Evolutionary conservation across 768 basidiomycete genomes (phyloP).

Genomic region (Leccinellum albellum): DNA sequence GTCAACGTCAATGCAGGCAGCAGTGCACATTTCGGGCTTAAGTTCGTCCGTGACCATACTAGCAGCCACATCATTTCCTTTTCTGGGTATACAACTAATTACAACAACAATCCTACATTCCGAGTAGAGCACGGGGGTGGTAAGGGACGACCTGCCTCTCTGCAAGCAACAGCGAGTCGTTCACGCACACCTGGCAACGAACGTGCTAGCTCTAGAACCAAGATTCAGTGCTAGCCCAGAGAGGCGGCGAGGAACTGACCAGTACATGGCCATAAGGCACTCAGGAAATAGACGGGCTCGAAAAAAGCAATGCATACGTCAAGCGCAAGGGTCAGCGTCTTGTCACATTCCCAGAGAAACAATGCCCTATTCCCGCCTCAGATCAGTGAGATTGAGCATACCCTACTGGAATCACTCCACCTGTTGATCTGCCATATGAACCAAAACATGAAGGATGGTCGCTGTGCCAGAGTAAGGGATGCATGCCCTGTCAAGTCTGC

Average conservation of each 20-base stretch:
- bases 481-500: constrained; percentile 54
- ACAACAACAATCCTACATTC: neutral
- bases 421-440: constrained; percentile 69
- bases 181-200: constrained; percentile 46
- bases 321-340: constrained; percentile 53
- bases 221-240: constrained; percentile 4
- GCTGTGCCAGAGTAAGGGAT: constrained; percentile 44
- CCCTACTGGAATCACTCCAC: constrained; percentile 28
- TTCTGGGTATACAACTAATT: constrained; percentile 13
- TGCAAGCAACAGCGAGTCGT: constrained; percentile 45
- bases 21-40: constrained; percentile 20
- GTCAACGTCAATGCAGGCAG: constrained; percentile 16
- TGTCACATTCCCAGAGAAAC: constrained; percentile 59
- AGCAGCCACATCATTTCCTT: constrained; percentile 25
- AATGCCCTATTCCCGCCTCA: constrained; percentile 40
- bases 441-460: constrained; percentile 73
- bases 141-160: constrained; percentile 41
- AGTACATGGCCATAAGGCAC: constrained; percentile 60
- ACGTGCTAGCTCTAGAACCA: constrained; percentile 45
- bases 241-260: constrained; percentile 36
- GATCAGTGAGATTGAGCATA: constrained; percentile 11
- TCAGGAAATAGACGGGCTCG: constrained; percentile 57
- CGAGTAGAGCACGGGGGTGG: constrained; percentile 33
- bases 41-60: constrained; percentile 17
- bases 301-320: constrained; percentile 61